These are phyloP conservation scores for Diaporthe sp. DNA, from an alignment of 2,329 filamentous ascomycete species.

Conservation along the genomic window DNA sequence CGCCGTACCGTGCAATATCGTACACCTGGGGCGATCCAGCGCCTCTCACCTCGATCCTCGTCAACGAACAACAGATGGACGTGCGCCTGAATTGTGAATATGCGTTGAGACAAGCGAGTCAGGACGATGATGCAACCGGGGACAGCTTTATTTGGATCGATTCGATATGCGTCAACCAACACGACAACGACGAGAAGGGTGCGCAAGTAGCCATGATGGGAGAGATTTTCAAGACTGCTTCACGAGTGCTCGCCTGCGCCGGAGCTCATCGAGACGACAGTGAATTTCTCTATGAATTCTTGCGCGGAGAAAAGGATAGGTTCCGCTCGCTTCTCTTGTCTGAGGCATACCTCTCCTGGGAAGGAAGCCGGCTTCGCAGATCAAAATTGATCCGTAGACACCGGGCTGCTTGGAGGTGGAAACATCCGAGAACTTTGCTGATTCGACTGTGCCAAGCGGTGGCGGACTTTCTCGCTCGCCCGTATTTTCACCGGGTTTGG, in stretches of 20 bases:
- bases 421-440: neutral
- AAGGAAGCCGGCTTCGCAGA: no score
- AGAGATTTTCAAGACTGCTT: neutral
- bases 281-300: neutral
- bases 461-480: neutral
- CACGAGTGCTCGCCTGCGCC: neutral
- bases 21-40: neutral
- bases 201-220: neutral
- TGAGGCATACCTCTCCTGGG: no score
- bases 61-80: neutral
- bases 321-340: neutral
- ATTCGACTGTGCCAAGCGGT: neutral
- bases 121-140: neutral
- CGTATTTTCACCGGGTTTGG: neutral
- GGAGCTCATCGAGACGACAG: neutral
- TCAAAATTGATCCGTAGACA: no score
- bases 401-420: neutral
- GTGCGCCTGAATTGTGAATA: neutral
- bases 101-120: neutral
- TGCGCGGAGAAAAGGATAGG: neutral
- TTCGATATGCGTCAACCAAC: neutral
- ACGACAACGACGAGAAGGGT: neutral
- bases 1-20: neutral
- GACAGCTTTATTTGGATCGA: neutral
- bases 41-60: neutral